These are phyloP conservation scores for Gaeumannomyces sp. DNA, from an alignment of 2,329 filamentous ascomycete genomes.

Conservation along the genomic window DNA sequence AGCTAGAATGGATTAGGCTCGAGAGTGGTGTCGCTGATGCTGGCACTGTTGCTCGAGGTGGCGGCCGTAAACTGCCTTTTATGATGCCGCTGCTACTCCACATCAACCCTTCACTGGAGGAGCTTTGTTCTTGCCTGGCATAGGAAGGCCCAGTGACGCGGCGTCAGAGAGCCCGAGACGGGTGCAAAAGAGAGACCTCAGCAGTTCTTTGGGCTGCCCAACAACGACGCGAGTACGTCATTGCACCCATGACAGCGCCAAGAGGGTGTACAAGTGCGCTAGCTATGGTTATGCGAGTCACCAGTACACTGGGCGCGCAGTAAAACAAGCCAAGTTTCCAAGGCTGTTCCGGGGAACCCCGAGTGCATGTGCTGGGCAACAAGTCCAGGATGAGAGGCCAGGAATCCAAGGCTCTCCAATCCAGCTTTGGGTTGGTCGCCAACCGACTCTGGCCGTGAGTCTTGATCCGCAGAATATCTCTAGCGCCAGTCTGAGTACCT, in stretches of 20 bases:
- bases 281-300: not conserved
- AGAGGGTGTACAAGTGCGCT: not conserved
- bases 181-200: not conserved
- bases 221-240: not conserved
- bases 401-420: no score
- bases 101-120: not conserved
- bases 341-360: not conserved
- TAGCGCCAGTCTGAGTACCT: not conserved
- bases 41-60: not conserved
- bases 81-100: not conserved
- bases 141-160: not conserved
- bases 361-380: not conserved
- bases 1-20: not conserved
- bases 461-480: not conserved
- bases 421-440: not conserved
- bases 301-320: not conserved
- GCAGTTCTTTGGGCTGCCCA: not conserved
- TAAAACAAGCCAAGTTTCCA: not conserved
- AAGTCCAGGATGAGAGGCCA: no score
- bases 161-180: not conserved
- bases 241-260: not conserved
- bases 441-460: not conserved
- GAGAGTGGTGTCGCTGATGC: not conserved
- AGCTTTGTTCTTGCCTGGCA: not conserved
- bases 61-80: constrained; percentile 6